These are phyloP conservation scores for Mycena maculata DNA, from an alignment of 768 basidiomycete genomes.

Conservation along the genomic window DNA sequence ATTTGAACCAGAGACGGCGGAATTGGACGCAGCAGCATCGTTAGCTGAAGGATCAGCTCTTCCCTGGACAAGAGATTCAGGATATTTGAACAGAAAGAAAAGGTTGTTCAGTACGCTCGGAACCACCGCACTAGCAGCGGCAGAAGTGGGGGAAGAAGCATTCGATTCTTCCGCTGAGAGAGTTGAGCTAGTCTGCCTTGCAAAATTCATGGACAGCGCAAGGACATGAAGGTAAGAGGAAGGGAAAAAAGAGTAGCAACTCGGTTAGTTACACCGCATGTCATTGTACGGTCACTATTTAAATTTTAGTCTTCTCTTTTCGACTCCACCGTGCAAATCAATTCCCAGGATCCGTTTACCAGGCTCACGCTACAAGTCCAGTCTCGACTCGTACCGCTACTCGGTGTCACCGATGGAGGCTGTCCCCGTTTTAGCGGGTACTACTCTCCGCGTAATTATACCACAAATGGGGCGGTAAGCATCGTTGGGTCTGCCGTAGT, in stretches of 20 bases:
- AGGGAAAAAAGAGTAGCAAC: not conserved
- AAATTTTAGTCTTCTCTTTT: too few relatives aligned
- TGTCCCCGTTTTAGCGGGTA: too few relatives aligned
- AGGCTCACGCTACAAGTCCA: too few relatives aligned
- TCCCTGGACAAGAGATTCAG: not conserved
- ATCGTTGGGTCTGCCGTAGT: too few relatives aligned
- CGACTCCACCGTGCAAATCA: too few relatives aligned
- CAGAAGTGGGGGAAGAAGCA: not conserved
- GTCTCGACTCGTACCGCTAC: too few relatives aligned
- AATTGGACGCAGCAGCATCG: not conserved
- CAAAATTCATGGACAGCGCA: slow-evolving; percentile 15
- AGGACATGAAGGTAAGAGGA: not conserved
- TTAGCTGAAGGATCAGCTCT: not conserved
- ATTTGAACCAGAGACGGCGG: not conserved
- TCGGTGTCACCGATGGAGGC: too few relatives aligned
- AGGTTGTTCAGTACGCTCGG: not conserved
- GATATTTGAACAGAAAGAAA: not conserved
- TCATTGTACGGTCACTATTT: too few relatives aligned
- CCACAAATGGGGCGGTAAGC: too few relatives aligned
- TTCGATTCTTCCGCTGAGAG: not conserved
- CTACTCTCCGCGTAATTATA: too few relatives aligned
- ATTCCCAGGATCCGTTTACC: too few relatives aligned
- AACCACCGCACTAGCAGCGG: not conserved
- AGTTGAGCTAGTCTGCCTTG: slow-evolving; percentile 4
- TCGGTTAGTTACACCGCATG: too few relatives aligned